Conservation (phyloP, 306 rosid species). For the Luffa aegyptiaca region DNA sequence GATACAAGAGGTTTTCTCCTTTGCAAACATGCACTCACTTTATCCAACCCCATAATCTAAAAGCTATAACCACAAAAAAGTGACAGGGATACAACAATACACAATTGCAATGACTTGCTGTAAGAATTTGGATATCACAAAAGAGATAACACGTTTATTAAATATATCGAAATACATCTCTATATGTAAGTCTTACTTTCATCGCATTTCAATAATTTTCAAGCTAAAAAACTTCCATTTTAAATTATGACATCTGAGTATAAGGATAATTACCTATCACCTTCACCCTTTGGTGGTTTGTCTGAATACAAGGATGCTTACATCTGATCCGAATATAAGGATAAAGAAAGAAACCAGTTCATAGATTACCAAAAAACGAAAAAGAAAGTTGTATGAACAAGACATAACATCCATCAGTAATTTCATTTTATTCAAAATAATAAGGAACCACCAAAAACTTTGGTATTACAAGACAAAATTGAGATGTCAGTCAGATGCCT, state of each 20-base stretch:
- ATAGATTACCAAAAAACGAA: background rate
- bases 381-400: background rate
- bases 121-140: background rate
- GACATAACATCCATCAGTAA: background rate
- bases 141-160: background rate
- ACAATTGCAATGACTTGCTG: background rate
- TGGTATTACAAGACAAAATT: background rate
- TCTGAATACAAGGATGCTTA: background rate
- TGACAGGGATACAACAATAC: background rate
- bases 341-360: background rate
- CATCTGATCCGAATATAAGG: background rate
- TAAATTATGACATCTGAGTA: background rate
- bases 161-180: background rate
- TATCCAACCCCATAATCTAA: background rate
- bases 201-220: background rate
- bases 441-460: slow-evolving; percentile 1
- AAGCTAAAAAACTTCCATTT: background rate
- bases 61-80: background rate
- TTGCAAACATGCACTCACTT: background rate
- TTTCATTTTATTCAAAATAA: background rate
- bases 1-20: background rate
- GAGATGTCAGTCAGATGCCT: slow-evolving; percentile 2
- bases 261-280: background rate
- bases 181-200: background rate
- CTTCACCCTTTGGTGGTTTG: background rate